A percentile compares a stretch with the other conserved stretches of the same genome.
phyloP scores from a whole-genome alignment of 2,329 filamentous ascomycete species.

The Trichoderma simmonsii region DNA sequence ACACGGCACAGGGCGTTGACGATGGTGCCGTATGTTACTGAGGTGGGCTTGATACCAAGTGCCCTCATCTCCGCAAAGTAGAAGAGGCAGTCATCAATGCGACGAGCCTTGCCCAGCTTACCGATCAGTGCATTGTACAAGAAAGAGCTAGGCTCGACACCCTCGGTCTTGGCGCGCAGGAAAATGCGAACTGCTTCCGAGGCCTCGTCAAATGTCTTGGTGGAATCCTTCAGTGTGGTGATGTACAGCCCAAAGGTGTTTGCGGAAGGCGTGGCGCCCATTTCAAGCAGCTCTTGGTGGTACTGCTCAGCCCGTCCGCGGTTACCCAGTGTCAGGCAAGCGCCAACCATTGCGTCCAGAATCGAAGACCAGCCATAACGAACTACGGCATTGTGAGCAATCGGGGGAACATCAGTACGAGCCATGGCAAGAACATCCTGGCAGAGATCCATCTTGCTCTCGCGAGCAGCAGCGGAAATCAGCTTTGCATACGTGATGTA shows the following conservation, averaged over 20 bases:
- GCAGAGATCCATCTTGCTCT: constrained; percentile 75
- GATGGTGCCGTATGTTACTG: constrained; percentile 96
- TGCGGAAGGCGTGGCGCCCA: constrained; percentile 87
- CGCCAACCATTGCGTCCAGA: constrained; percentile 92
- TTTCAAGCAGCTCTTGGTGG: constrained; percentile 86
- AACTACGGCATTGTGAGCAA: constrained; percentile 80
- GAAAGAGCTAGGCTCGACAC: constrained; percentile 94
- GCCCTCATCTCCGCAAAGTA: constrained; percentile 98
- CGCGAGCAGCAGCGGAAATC: constrained; percentile 83
- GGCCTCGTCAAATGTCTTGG: constrained; percentile 96
- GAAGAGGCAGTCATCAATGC: constrained; percentile 95
- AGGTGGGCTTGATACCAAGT: constrained; percentile 89
- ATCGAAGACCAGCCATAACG: constrained; percentile 96
- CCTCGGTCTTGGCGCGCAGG: constrained; percentile 86
- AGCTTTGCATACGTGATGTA: constrained; percentile 98
- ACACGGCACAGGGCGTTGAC: constrained; percentile 97
- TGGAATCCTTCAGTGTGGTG: constrained; percentile 95
- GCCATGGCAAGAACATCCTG: constrained; percentile 88
- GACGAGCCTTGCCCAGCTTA: constrained; percentile 94
- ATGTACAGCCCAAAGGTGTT: constrained; percentile 99
- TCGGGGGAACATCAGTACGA: constrained; percentile 79
- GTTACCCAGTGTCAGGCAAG: constrained; percentile 79
- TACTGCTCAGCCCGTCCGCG: constrained; percentile 78
- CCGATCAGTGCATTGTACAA: constrained; percentile 97
- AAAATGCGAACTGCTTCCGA: constrained; percentile 98